Evolutionary conservation across 2,329 filamentous ascomycete genomes (phyloP), one percentile per base, ranked within the genome.

Genomic region (Westerdykella ornata): DNA sequence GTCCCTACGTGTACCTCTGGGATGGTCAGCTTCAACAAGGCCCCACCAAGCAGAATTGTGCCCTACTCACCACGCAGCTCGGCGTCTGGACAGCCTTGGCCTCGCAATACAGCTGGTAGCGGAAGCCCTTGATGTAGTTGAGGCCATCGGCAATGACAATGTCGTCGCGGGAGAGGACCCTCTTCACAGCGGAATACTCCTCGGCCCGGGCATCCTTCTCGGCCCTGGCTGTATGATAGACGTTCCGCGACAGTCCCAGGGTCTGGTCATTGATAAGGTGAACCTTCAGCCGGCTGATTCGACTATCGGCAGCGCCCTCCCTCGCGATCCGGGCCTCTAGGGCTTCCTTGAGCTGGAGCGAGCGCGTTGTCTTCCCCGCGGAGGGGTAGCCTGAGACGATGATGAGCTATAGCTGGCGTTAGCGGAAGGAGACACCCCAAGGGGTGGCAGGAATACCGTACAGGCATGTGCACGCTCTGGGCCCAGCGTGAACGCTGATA

Each of bases 51-150:
- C 13, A 35, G 11, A 32, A 17, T 19, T 15, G 15, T 11, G 12
- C 15, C 18, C 16, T 33, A 63, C 72, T 62, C 61, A 92, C 70
- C 42, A 92, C 79, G 56, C 84, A 88, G 65, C 78, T 84, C 3
- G 84, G 78, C 3, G 86, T 92, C 48, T 81, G 72, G 40, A 85
- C 69, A 36, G 86, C 86, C 67, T 92, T 92, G 29, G 86, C 80
- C 67, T 92, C 86, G 69, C 86, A 90, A 64, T 83, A 84, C 16
- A 94, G 72, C 71, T 94, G 86, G 63, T 94, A 94, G 37, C 87
- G 76, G 78, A 85, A 92, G 29, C 86, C 87, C 65, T 92, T 92
- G 69, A 94, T 94, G 67, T 92, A 94, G 66, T 92, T 92, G 45
- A 86, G 70, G 1, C 82, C 81, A 61, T 94, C 86, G 13, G 88